A percentile compares a stretch with the other conserved stretches of the same genome.
Conservation (phyloP, 768 basidiomycete species). For the Boletus insuetus region DNA sequence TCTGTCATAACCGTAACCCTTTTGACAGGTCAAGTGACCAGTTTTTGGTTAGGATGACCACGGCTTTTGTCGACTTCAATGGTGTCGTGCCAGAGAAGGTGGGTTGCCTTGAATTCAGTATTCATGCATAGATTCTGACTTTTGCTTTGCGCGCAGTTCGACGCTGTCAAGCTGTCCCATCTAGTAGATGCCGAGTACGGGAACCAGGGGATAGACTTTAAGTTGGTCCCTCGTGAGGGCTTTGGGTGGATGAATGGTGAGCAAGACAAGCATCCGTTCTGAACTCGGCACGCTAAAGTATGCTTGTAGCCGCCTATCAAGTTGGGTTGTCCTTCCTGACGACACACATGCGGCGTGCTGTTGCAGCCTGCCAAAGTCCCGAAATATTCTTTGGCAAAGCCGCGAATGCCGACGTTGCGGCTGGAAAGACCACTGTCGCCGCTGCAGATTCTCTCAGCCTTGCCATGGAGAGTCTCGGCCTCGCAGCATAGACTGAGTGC, state of each 20-base stretch:
- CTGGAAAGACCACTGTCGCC: constrained; percentile 34
- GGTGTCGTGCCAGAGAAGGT: constrained; percentile 98
- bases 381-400: constrained; percentile 78
- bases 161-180: constrained; percentile 93
- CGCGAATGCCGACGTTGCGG: constrained; percentile 34
- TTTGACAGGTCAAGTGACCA: background rate
- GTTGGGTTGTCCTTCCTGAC: constrained; percentile 94
- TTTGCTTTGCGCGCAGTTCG: constrained; percentile 54
- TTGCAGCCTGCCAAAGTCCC: constrained; percentile 91
- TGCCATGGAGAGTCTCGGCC: constrained; percentile 55
- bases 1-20: constrained; percentile 41
- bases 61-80: constrained; percentile 94
- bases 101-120: background rate
- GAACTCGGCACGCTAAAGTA: constrained; percentile 1
- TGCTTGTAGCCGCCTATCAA: constrained; percentile 79
- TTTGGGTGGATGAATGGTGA: constrained; percentile 98
- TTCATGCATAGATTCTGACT: background rate
- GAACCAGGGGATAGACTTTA: constrained; percentile 96
- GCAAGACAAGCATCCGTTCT: constrained; percentile 20
- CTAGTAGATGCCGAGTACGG: constrained; percentile 97
- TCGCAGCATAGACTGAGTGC: constrained; percentile 17
- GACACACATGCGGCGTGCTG: constrained; percentile 91
- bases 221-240: constrained; percentile 94
- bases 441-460: constrained; percentile 57
- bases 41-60: constrained; percentile 69